Conservation (phyloP, 2,329 filamentous ascomycete species). For the Fusarium buxicola region DNA sequence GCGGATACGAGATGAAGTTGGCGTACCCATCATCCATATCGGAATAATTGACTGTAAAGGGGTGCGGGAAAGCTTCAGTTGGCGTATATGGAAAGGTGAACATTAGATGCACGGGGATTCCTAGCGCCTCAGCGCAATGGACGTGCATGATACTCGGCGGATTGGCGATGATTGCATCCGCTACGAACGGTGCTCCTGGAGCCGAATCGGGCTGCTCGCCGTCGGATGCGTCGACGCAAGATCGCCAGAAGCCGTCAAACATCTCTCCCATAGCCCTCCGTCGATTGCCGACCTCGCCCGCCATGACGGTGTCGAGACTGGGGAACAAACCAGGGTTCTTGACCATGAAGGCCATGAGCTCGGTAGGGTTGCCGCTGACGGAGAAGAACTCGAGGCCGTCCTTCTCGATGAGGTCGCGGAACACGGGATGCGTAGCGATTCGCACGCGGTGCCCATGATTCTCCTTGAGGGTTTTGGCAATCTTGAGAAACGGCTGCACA, state of each 20-base stretch:
- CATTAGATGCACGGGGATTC: constrained; percentile 84
- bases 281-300: constrained; percentile 45
- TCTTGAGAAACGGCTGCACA: constrained; percentile 26
- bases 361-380: constrained; percentile 17
- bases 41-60: constrained; percentile 75
- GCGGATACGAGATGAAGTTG: constrained; percentile 82
- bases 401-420: constrained; percentile 5
- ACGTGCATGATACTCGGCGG: constrained; percentile 82
- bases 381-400: constrained; percentile 23
- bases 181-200: constrained; percentile 65
- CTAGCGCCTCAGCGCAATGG: constrained; percentile 81
- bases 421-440: constrained; percentile 25
- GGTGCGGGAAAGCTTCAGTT: constrained; percentile 80
- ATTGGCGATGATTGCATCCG: constrained; percentile 85
- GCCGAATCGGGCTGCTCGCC: not conserved
- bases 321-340: constrained; percentile 49
- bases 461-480: constrained; percentile 1
- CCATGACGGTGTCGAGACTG: constrained; percentile 42
- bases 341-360: constrained; percentile 45
- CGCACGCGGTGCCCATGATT: constrained; percentile 30
- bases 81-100: constrained; percentile 88
- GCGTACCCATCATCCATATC: constrained; percentile 71
- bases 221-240: constrained; percentile 27
- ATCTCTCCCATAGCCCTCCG: constrained; percentile 46
- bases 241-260: constrained; percentile 47